Conservation (phyloP, 2,329 filamentous ascomycete species). For the Phyllosticta citribraziliensis region DNA sequence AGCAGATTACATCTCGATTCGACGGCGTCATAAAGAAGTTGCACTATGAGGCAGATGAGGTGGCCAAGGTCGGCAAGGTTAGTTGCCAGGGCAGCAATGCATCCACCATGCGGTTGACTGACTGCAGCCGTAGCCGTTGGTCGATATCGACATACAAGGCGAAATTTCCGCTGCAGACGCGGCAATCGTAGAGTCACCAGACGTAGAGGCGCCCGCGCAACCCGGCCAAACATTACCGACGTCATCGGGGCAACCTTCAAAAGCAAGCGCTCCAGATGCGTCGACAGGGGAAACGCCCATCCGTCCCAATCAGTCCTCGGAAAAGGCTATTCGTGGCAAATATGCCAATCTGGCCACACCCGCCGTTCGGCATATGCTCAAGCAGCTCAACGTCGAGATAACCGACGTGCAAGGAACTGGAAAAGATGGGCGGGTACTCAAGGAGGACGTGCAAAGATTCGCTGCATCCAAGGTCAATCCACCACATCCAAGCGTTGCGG, state of each 20-base stretch:
- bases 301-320: not conserved
- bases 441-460: conserved; percentile 79
- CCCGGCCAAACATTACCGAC: conserved; percentile 10
- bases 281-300: not conserved
- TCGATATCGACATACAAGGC: conserved; percentile 88
- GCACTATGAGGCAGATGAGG: conserved; percentile 90
- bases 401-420: conserved; percentile 72
- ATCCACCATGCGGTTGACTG: not conserved
- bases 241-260: conserved; percentile 15
- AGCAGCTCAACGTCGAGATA: conserved; percentile 70
- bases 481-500: conserved; percentile 18
- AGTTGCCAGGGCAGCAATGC: not conserved
- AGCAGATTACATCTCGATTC: conserved; percentile 86
- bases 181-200: conserved; percentile 19
- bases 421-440: conserved; percentile 80
- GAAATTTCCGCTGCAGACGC: conserved; percentile 56
- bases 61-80: conserved; percentile 80
- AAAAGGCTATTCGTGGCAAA: conserved; percentile 42
- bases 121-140: conserved; percentile 54
- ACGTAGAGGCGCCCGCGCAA: not conserved
- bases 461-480: conserved; percentile 26
- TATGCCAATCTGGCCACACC: conserved; percentile 76
- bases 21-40: conserved; percentile 93
- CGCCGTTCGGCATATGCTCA: conserved; percentile 79
- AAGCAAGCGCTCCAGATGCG: conserved; percentile 11